Conservation (phyloP, 1,284 basidiomycete species). For the Boletellus deceptivus region DNA sequence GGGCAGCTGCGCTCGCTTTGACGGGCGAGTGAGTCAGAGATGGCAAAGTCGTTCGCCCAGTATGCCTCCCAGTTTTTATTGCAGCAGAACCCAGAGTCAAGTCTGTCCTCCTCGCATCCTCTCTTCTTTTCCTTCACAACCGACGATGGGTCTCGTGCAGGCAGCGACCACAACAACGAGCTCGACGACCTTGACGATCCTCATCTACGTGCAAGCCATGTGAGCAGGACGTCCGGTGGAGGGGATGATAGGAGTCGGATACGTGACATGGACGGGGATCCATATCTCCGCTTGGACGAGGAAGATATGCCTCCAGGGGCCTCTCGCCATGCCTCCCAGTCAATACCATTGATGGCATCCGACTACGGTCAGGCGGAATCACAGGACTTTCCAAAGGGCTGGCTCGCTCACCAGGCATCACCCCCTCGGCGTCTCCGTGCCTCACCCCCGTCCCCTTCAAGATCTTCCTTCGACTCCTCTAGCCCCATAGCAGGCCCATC, state of each 20-base stretch:
- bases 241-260: conserved; percentile 26
- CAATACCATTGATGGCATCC: conserved; percentile 50
- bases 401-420: conserved; percentile 68
- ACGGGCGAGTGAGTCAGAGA: conserved; percentile 30
- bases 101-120: conserved; percentile 64
- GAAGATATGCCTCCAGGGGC: conserved; percentile 40
- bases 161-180: conserved; percentile 46
- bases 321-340: conserved; percentile 44
- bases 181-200: conserved; percentile 73
- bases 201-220: conserved; percentile 53
- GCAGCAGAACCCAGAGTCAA: conserved; percentile 42
- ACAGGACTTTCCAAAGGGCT: conserved; percentile 51
- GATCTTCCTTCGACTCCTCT: conserved; percentile 51
- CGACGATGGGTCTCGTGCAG: conserved; percentile 61
- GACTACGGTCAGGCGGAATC: conserved; percentile 38
- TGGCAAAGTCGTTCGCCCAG: conserved; percentile 55
- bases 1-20: conserved; percentile 11
- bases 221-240: conserved; percentile 31
- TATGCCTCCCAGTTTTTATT: conserved; percentile 57
- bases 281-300: conserved; percentile 71
- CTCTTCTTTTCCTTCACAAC: conserved; percentile 81
- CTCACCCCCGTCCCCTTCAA: conserved; percentile 47
- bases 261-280: conserved; percentile 50
- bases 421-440: conserved; percentile 40
- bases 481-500: conserved; percentile 24